Evolutionary conservation across 495 filamentous ascomycete species (phyloP).

Genomic region (Penicillium fimorum): DNA sequence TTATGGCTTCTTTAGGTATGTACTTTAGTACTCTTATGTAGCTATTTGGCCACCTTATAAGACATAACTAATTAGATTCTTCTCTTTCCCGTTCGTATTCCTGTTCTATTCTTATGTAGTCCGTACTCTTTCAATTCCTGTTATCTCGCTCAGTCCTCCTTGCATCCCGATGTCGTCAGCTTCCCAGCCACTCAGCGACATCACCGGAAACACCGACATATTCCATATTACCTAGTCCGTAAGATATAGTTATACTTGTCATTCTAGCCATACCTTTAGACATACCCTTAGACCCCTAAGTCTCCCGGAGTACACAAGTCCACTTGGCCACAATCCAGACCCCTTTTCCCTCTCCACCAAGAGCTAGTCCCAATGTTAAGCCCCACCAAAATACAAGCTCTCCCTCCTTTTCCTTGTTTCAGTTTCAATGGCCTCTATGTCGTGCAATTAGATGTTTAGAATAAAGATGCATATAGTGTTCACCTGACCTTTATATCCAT

Average conservation of each 20-base stretch:
- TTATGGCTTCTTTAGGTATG: background rate
- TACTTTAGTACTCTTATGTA: no score
- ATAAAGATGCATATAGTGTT: background rate
- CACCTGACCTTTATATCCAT: background rate
- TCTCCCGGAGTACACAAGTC: slow-evolving; percentile 2
- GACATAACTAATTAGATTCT: no score
- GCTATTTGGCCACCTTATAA: no score
- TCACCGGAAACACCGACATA: background rate
- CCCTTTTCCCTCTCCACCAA: background rate
- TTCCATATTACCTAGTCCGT: no score
- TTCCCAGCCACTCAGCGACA: slow-evolving; percentile 1
- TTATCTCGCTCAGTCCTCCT: slow-evolving; percentile 8
- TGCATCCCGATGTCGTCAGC: slow-evolving; percentile 14
- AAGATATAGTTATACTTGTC: no score
- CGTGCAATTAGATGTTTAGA: background rate
- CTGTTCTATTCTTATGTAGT: background rate
- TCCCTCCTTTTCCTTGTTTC: slow-evolving; percentile 1
- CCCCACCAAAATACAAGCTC: slow-evolving; percentile 5
- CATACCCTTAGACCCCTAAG: background rate
- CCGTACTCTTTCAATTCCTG: background rate
- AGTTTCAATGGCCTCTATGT: background rate
- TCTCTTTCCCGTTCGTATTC: no score
- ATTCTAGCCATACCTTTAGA: no score
- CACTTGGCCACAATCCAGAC: slow-evolving; percentile 1
- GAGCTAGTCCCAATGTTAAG: background rate